Evolutionary conservation across 2,329 filamentous ascomycete genomes (phyloP), one percentile per base, ranked within the genome.

Genomic region (Magnaporthiopsis incrustans): DNA sequence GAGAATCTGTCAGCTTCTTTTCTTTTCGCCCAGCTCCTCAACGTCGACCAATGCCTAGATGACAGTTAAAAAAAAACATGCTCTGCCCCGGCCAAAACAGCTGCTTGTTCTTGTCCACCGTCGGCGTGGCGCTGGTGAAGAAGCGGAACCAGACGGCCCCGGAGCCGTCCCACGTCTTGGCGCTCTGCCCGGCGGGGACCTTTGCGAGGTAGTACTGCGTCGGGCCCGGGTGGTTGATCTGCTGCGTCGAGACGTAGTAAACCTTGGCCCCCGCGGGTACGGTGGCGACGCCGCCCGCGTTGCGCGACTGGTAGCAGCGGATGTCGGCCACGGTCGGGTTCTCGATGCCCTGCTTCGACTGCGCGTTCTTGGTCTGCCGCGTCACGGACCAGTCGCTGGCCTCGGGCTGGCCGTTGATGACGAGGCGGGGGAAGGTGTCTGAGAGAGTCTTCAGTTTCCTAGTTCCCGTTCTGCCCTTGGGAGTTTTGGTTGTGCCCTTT

Each of bases 31-130:
- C 32, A 33, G 10, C 32, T 33, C 10, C 10, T 33, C 10, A 4
- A 4, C 32, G 32, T n/a, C n/a, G n/a, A n/a, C 32, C 32, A 33
- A 33, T 33, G 4, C 32, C 32, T n/a, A 33, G 32, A 33, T 33
- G 4, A 33, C 32, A 33, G 32, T 5, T 32, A 11, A 32, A 18
- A 25, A 18, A 27, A 10, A 22, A 64, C 70, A 65, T 70, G 74
- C 73, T 75, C 66, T 76, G 74, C 1, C 68, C 70, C 1, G 74
- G 72, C 74, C 73, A 76, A 57, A 77, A 78, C 32, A 83, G 75
- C 64, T 78, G 76, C 72, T 80, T 81, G 65, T 78, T 78, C 64
- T 74, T 72, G 67, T 78, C 78, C 67, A 80, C 77, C 12, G 72
- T 72, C n/a, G 81, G 79, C 69, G 75, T 70, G 65, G 64, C 65